Conservation (phyloP, 306 rosid genomes). For the Herpetospermum pedunculosum region DNA sequence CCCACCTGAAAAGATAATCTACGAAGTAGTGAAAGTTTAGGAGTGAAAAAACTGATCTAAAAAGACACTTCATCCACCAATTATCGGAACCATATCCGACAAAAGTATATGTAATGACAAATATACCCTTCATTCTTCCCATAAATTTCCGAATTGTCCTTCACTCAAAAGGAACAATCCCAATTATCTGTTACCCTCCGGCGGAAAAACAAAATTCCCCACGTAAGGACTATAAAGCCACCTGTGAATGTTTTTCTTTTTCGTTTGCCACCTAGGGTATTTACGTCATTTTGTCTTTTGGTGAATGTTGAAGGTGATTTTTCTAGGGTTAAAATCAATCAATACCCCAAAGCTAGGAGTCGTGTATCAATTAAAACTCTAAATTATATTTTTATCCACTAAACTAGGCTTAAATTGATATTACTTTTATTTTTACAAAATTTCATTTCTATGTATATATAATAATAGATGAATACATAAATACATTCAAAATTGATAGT, state of each 20-base stretch:
- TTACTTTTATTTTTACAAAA: too few relatives aligned
- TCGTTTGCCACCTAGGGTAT: too few relatives aligned
- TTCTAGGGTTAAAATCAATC: too few relatives aligned
- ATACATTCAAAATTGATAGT: background rate
- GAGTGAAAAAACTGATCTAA: background rate
- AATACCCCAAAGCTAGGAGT: too few relatives aligned
- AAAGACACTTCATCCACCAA: conserved; percentile 3
- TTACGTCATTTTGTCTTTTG: background rate
- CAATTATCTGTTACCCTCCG: background rate
- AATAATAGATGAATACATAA: background rate
- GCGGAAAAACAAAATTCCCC: background rate
- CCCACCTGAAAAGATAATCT: background rate
- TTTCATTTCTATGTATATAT: accelerated
- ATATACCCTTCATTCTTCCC: background rate
- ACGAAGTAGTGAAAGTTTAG: background rate
- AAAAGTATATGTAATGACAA: background rate
- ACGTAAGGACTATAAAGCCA: background rate
- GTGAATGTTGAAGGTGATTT: too few relatives aligned
- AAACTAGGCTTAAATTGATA: too few relatives aligned
- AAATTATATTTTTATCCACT: too few relatives aligned
- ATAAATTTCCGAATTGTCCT: background rate
- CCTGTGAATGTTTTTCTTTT: background rate
- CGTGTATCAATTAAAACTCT: too few relatives aligned
- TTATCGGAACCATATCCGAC: background rate
- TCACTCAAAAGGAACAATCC: background rate